phyloP scores from a whole-genome alignment of 1,284 basidiomycete genomes.

The Heterobasidion annosum region DNA sequence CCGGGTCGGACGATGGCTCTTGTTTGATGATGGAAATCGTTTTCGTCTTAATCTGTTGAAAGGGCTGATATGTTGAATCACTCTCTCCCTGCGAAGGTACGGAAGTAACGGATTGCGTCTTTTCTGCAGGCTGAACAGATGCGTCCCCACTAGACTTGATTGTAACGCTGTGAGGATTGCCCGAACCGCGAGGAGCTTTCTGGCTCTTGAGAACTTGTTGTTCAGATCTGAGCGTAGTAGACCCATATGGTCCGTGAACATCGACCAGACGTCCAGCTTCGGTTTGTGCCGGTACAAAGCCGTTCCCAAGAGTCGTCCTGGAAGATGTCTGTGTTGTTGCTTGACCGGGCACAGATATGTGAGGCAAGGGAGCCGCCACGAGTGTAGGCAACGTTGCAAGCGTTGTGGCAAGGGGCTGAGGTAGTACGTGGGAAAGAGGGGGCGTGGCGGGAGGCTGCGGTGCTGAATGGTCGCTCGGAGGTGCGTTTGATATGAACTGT shows the following conservation, averaged over 20 bases:
- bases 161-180: too few relatives aligned
- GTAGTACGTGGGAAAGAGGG: neutral
- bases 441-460: neutral
- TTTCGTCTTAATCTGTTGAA: neutral
- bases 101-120: neutral
- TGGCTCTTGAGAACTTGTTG: neutral
- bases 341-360: neutral
- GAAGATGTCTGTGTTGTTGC: neutral
- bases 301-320: neutral
- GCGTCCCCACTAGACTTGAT: neutral
- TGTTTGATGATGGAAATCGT: neutral
- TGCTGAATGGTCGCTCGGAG: neutral
- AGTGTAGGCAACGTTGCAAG: neutral
- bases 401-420: neutral
- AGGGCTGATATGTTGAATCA: neutral
- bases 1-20: neutral
- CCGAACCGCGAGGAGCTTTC: neutral
- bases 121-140: neutral
- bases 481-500: neutral
- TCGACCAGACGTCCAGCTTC: conserved; percentile 9
- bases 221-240: conserved; percentile 9
- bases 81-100: neutral
- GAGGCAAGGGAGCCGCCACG: neutral
- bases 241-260: conserved; percentile 7
- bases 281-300: conserved; percentile 9